Conservation (phyloP, 176 grass and related monocot species). For the Bonia amplexicaulis region DNA sequence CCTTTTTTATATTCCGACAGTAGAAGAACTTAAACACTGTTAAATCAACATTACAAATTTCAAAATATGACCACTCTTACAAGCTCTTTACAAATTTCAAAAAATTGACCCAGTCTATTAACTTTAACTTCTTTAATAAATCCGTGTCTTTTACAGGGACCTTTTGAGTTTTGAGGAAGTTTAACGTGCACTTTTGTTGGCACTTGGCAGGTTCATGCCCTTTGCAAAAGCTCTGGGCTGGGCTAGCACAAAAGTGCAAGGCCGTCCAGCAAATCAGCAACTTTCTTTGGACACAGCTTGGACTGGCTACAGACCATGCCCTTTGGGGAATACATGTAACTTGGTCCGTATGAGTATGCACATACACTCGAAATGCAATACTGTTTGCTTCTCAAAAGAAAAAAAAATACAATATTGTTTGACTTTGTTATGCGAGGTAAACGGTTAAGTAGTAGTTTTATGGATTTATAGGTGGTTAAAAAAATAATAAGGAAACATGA, state of each 20-base stretch:
- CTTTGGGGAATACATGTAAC: neutral
- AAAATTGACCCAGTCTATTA: neutral
- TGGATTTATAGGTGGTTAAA: neutral
- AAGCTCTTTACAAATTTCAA: neutral
- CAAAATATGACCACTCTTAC: neutral
- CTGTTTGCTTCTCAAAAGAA: too few relatives aligned
- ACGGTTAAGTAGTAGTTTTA: neutral
- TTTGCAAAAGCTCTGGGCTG: neutral
- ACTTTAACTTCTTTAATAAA: neutral
- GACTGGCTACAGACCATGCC: neutral
- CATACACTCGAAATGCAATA: neutral
- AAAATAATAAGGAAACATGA: neutral
- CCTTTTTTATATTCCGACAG: neutral
- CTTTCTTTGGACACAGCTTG: neutral
- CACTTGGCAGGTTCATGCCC: neutral
- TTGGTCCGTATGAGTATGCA: neutral
- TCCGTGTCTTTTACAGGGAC: neutral
- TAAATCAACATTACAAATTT: neutral
- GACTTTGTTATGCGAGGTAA: neutral
- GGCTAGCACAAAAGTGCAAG: neutral
- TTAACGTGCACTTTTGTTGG: neutral
- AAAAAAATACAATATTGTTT: neutral
- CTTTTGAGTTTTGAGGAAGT: neutral
- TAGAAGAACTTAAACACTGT: neutral
- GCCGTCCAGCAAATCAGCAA: neutral